phyloP scores from a whole-genome alignment of 2,329 filamentous ascomycete genomes.

The Ramularia collo-cygni region DNA sequence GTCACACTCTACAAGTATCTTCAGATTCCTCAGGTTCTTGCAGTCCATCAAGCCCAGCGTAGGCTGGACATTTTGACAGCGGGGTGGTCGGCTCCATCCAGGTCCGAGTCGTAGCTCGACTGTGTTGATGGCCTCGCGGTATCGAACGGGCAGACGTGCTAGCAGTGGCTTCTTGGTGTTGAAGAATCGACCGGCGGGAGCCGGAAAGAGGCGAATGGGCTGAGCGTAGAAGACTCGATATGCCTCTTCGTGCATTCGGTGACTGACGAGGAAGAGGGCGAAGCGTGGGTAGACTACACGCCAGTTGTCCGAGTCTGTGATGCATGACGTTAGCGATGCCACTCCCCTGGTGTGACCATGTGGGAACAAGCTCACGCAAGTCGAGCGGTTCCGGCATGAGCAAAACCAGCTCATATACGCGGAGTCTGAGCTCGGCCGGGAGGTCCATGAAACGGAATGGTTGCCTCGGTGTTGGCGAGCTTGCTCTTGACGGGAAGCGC shows the following conservation, averaged over 20 bases:
- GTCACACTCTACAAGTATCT: constrained; percentile 66
- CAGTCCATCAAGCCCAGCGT: constrained; percentile 59
- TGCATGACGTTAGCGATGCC: constrained; percentile 2
- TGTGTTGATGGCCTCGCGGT: constrained; percentile 54
- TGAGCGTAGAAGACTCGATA: constrained; percentile 60
- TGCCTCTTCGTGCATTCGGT: constrained; percentile 56
- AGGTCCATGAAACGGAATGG: constrained; percentile 61
- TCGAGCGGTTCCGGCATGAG: constrained; percentile 53
- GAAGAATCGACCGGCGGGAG: constrained; percentile 58
- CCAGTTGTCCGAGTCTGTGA: constrained; percentile 54
- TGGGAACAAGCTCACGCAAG: constrained; percentile 34
- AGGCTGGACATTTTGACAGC: constrained; percentile 61
- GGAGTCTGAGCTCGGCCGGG: constrained; percentile 62
- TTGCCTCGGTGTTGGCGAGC: constrained; percentile 19
- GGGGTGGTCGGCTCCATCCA: constrained; percentile 64
- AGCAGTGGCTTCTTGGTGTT: constrained; percentile 67
- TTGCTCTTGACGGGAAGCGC: constrained; percentile 16
- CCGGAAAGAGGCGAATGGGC: constrained; percentile 61
- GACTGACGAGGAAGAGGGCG: constrained; percentile 54
- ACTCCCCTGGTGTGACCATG: neutral
- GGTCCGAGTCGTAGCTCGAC: constrained; percentile 67
- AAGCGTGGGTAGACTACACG: constrained; percentile 53
- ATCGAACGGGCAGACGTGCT: constrained; percentile 55
- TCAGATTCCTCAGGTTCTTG: constrained; percentile 51
- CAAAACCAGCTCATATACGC: constrained; percentile 62